A percentile compares a stretch with the other conserved stretches of the same genome.
Evolutionary conservation across 805 yeast species (phyloP).

Genomic region (Peterozyma xylosa): DNA sequence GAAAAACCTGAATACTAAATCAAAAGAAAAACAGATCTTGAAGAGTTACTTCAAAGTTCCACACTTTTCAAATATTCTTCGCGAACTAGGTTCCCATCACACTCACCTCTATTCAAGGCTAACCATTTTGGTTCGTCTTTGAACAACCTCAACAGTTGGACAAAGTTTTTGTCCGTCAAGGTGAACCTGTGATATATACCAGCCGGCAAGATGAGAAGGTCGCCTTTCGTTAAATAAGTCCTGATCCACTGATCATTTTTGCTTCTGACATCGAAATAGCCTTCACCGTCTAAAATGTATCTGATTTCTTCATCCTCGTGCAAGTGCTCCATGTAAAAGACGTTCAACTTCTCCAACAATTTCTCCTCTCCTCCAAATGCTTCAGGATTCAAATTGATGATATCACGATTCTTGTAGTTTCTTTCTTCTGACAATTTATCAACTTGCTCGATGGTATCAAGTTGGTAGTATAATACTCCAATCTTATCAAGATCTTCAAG

Average conservation of each 20-base stretch:
- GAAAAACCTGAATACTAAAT: no score
- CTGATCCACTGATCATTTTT: slow-evolving; percentile 69
- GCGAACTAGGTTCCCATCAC: slow-evolving; percentile 39
- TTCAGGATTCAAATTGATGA: slow-evolving; percentile 48
- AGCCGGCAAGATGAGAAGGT: slow-evolving; percentile 73
- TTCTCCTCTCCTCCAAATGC: slow-evolving; percentile 56
- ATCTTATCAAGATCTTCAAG: slow-evolving; percentile 40
- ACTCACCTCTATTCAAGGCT: slow-evolving; percentile 63
- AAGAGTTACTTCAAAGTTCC: slow-evolving; percentile 1
- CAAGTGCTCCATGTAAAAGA: slow-evolving; percentile 76
- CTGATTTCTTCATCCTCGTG: slow-evolving; percentile 98
- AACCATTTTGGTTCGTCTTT: slow-evolving; percentile 97
- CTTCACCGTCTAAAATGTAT: slow-evolving; percentile 82
- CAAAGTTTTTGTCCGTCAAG: slow-evolving; percentile 50
- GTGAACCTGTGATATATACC: slow-evolving; percentile 95
- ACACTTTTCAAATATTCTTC: slow-evolving; percentile 33
- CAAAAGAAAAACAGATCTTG: background rate
- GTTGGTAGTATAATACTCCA: slow-evolving; percentile 62
- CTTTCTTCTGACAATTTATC: slow-evolving; percentile 62
- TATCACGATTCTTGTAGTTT: slow-evolving; percentile 74
- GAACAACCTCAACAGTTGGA: slow-evolving; percentile 77
- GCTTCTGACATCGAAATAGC: slow-evolving; percentile 84
- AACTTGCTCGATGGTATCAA: slow-evolving; percentile 46
- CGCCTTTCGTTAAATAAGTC: slow-evolving; percentile 53
- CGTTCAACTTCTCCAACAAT: slow-evolving; percentile 56